A percentile compares a stretch with the other conserved stretches of the same genome.
These are phyloP conservation scores for Geopyxis carbonaria DNA, from an alignment of 495 filamentous ascomycete genomes.

Conservation along the genomic window DNA sequence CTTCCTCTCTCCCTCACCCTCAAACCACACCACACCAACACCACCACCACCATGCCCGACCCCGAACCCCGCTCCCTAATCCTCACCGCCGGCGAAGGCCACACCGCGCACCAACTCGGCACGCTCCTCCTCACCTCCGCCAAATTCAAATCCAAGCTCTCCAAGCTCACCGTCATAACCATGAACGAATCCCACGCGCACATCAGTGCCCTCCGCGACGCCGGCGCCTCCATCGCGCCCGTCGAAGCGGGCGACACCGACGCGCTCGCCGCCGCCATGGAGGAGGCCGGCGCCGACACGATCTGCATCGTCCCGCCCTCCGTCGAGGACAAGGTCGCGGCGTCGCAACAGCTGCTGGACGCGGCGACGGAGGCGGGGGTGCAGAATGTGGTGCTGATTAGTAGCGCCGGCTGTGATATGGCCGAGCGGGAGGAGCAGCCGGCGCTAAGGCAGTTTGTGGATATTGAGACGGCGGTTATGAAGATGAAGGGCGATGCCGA, in stretches of 20 bases:
- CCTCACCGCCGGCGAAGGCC: slow-evolving; percentile 37
- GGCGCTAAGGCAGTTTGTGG: slow-evolving; percentile 36
- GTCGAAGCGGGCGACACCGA: slow-evolving; percentile 31
- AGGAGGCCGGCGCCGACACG: slow-evolving; percentile 33
- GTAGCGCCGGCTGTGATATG: slow-evolving; percentile 37
- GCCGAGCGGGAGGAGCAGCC: slow-evolving; percentile 37
- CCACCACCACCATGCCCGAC: slow-evolving; percentile 20
- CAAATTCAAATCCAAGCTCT: slow-evolving; percentile 30
- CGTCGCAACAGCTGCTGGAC: slow-evolving; percentile 32
- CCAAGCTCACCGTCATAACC: slow-evolving; percentile 29
- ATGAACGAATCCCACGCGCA: slow-evolving; percentile 33
- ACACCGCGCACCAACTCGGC: slow-evolving; percentile 39
- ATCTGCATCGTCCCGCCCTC: slow-evolving; percentile 39
- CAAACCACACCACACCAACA: neutral
- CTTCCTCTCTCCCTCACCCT: neutral
- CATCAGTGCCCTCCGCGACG: slow-evolving; percentile 36
- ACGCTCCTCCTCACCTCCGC: slow-evolving; percentile 35
- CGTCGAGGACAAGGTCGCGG: slow-evolving; percentile 32
- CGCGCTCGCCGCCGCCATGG: slow-evolving; percentile 27
- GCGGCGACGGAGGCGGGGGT: slow-evolving; percentile 36
- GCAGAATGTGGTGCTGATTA: slow-evolving; percentile 36
- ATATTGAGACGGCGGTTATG: slow-evolving; percentile 34
- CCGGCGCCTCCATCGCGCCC: slow-evolving; percentile 35
- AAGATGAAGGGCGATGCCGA: slow-evolving; percentile 31
- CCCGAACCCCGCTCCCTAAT: slow-evolving; percentile 36